phyloP scores from a whole-genome alignment of 768 basidiomycete species.

The Calocera cornea region DNA sequence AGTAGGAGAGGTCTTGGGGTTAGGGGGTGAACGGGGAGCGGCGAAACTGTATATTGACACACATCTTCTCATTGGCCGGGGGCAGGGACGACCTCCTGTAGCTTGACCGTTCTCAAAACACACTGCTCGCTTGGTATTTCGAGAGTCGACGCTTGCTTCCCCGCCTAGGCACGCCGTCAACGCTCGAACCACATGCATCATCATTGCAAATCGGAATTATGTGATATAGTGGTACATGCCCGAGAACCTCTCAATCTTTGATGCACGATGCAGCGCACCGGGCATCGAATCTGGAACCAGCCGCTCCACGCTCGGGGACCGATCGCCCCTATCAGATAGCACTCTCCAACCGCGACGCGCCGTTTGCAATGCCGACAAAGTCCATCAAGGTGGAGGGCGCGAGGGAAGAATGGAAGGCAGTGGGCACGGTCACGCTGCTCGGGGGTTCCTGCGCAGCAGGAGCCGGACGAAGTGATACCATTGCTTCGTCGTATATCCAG shows the following conservation, averaged over 20 bases:
- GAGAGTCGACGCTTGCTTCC: neutral
- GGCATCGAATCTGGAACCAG: neutral
- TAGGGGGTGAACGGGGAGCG: too few relatives aligned
- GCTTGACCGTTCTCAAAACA: neutral
- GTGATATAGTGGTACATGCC: neutral
- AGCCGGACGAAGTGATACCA: neutral
- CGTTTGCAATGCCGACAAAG: constrained; percentile 7
- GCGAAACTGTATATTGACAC: neutral
- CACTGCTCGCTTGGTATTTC: neutral
- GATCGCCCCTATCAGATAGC: neutral
- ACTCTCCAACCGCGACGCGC: constrained; percentile 9
- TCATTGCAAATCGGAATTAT: neutral
- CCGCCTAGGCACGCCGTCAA: neutral
- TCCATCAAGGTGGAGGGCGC: constrained; percentile 7
- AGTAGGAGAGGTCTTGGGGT: neutral
- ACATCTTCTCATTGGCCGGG: neutral
- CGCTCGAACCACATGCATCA: neutral
- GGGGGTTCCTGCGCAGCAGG: neutral
- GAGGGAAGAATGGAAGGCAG: neutral
- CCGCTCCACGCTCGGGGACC: neutral
- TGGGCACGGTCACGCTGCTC: neutral
- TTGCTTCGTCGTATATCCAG: constrained; percentile 4
- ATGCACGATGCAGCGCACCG: too few relatives aligned
- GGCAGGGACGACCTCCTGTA: neutral
- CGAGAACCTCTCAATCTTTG: neutral